A percentile compares a stretch with the other conserved stretches of the same genome.
Evolutionary conservation across 306 rosid species (phyloP).

Genomic region (Quercus aquifolioides): DNA sequence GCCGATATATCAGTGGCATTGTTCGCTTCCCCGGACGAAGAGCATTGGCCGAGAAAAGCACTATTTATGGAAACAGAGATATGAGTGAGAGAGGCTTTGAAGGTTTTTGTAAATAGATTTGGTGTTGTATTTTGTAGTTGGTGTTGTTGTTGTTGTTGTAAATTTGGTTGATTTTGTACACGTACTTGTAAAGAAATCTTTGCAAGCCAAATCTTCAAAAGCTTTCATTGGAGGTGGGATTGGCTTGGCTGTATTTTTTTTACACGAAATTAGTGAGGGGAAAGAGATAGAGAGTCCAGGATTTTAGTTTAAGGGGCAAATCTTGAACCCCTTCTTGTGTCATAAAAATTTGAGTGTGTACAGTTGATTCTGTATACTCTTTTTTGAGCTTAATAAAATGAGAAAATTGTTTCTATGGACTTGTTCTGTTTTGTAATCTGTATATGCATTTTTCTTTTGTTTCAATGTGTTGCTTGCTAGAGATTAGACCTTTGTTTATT

Average conservation of each 20-base stretch:
- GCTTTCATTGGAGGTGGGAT: slow-evolving; percentile 50
- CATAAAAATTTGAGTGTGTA: slow-evolving; percentile 27
- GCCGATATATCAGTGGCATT: slow-evolving; percentile 41
- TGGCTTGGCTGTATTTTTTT: slow-evolving; percentile 35
- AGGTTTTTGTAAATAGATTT: slow-evolving; percentile 31
- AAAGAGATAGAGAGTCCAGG: slow-evolving; percentile 16
- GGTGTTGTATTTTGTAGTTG: slow-evolving; percentile 1
- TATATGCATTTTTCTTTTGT: too few relatives aligned
- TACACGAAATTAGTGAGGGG: slow-evolving; percentile 34
- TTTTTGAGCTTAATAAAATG: slow-evolving; percentile 16
- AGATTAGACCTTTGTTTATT: too few relatives aligned
- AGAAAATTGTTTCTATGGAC: neutral
- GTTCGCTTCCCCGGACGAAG: slow-evolving; percentile 35
- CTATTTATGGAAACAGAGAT: neutral
- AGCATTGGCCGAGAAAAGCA: slow-evolving; percentile 20
- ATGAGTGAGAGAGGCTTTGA: neutral
- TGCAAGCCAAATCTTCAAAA: slow-evolving; percentile 58
- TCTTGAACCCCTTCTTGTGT: slow-evolving; percentile 32
- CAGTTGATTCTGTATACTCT: slow-evolving; percentile 17
- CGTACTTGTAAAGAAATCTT: slow-evolving; percentile 27
- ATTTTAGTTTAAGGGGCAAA: slow-evolving; percentile 46
- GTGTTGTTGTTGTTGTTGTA: slow-evolving; percentile 23
- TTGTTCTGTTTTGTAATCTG: neutral
- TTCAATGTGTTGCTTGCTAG: too few relatives aligned
- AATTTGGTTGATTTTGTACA: slow-evolving; percentile 15